A percentile compares a stretch with the other conserved stretches of the same genome.
These are phyloP conservation scores for Mangifera indica DNA, from an alignment of 345 rosid species.

Conservation along the genomic window DNA sequence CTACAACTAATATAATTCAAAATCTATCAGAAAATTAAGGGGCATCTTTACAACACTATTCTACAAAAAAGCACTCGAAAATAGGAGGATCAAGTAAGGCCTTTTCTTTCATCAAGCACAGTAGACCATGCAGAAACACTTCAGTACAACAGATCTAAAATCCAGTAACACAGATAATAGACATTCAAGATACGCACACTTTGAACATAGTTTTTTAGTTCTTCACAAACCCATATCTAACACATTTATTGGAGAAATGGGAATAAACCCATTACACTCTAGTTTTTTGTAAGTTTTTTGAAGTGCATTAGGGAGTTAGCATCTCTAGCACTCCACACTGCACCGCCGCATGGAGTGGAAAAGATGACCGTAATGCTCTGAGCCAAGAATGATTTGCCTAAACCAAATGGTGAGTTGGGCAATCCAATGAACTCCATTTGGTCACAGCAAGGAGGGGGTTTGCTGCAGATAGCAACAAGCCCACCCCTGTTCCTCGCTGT, in stretches of 20 bases:
- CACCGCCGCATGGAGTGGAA: conserved; percentile 17
- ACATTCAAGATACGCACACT: conserved; percentile 8
- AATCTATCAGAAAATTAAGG: neutral
- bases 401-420: conserved; percentile 44
- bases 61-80: neutral
- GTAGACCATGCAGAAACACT: conserved; percentile 2
- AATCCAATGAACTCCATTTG: conserved; percentile 34
- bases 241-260: neutral
- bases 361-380: conserved; percentile 32
- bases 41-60: neutral
- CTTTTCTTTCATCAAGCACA: conserved; percentile 1
- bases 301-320: conserved; percentile 25
- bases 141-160: neutral
- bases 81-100: neutral
- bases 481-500: conserved; percentile 21
- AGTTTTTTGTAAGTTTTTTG: conserved; percentile 8
- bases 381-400: conserved; percentile 99
- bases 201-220: neutral
- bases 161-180: conserved; percentile 4
- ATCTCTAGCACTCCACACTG: conserved; percentile 22
- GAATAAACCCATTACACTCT: conserved; percentile 8
- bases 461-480: conserved; percentile 33
- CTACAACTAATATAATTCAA: too few relatives aligned
- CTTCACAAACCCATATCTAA: conserved; percentile 10
- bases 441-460: conserved; percentile 30